Evolutionary conservation across 345 rosid species (phyloP).

Genomic region (Dipteronia sinensis): DNA sequence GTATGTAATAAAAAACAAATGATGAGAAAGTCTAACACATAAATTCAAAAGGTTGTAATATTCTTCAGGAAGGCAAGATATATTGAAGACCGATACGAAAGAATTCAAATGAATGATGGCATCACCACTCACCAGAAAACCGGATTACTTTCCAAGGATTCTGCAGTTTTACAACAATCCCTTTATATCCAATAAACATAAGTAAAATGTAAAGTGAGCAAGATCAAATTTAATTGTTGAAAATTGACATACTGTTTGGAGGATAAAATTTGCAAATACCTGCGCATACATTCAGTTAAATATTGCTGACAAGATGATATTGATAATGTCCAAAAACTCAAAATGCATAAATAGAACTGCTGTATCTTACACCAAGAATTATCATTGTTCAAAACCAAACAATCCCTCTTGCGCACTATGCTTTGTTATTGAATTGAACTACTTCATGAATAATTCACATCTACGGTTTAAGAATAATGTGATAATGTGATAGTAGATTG

Average conservation of each 20-base stretch:
- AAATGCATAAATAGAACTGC: no score
- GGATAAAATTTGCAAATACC: background rate
- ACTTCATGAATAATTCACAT: no score
- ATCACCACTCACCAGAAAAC: constrained; percentile 80
- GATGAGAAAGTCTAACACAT: constrained; percentile 17
- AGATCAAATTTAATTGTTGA: background rate
- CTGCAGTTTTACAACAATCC: constrained; percentile 44
- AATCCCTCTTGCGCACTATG: no score
- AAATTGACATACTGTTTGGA: background rate
- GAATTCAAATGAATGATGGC: constrained; percentile 80
- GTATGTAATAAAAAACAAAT: background rate
- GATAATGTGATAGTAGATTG: background rate
- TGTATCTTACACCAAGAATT: no score
- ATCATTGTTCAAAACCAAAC: no score
- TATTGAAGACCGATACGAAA: constrained; percentile 74
- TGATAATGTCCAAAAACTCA: background rate
- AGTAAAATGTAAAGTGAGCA: background rate
- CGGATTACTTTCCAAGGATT: constrained; percentile 84
- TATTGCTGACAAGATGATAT: background rate
- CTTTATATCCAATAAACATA: background rate
- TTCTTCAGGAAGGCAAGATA: constrained; percentile 81
- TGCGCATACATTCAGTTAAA: background rate
- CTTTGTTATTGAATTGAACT: no score
- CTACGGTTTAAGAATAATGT: no score
- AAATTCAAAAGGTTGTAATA: constrained; percentile 59